phyloP scores from a whole-genome alignment of 2,329 filamentous ascomycete genomes.

The Endocalyx cinctus region DNA sequence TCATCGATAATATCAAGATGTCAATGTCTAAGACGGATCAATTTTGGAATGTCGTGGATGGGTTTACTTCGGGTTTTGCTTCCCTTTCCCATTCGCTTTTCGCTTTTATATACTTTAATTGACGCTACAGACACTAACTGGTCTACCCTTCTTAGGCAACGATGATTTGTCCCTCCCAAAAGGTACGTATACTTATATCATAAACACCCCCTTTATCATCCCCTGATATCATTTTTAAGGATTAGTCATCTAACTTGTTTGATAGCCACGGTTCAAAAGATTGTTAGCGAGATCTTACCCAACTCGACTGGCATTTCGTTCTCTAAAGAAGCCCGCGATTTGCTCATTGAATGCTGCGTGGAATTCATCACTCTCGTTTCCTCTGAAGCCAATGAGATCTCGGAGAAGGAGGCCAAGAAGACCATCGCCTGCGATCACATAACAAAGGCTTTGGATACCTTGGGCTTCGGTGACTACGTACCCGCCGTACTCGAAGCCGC shows the following conservation, averaged over 20 bases:
- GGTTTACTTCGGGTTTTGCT: conserved; percentile 3
- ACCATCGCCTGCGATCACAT: conserved; percentile 98
- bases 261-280: conserved; percentile 68
- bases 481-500: conserved; percentile 60
- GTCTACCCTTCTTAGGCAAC: conserved; percentile 42
- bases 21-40: conserved; percentile 6
- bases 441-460: conserved; percentile 84
- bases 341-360: conserved; percentile 97
- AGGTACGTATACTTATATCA: conserved; percentile 37
- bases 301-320: conserved; percentile 73
- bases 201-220: neutral
- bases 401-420: conserved; percentile 98
- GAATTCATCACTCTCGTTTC: conserved; percentile 98
- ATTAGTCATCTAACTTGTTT: neutral
- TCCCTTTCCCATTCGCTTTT: conserved; percentile 2
- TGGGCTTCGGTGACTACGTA: conserved; percentile 92
- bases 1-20: too few species aligned
- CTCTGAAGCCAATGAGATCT: conserved; percentile 98
- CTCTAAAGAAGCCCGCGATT: conserved; percentile 89
- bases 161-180: conserved; percentile 63
- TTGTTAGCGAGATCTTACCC: conserved; percentile 89
- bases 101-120: conserved; percentile 3
- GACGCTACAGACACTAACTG: conserved; percentile 3
- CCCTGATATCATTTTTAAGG: neutral
- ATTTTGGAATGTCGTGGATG: conserved; percentile 5